These are phyloP conservation scores for Candida sanyaensis DNA, from an alignment of 1,139 yeast genomes.

Conservation along the genomic window DNA sequence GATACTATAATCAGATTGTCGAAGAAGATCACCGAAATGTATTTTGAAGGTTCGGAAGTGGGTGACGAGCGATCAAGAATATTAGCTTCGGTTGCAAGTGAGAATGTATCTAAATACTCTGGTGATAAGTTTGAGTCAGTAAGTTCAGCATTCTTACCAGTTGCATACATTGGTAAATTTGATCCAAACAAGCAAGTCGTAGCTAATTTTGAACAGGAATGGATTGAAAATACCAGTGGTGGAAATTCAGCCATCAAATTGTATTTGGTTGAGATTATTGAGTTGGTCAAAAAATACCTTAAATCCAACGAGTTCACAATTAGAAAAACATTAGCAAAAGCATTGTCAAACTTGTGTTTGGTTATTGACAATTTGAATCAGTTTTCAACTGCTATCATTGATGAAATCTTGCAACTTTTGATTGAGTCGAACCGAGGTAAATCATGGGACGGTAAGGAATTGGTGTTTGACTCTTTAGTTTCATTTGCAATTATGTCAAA, in stretches of 20 bases:
- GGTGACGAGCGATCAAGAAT: slow-evolving; percentile 49
- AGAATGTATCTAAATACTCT: slow-evolving; percentile 69
- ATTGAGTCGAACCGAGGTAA: slow-evolving; percentile 72
- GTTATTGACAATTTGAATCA: slow-evolving; percentile 35
- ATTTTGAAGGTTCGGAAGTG: slow-evolving; percentile 60
- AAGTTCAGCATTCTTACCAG: slow-evolving; percentile 69
- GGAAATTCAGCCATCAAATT: slow-evolving; percentile 70
- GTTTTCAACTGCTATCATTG: slow-evolving; percentile 25
- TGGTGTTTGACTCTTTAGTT: slow-evolving; percentile 70
- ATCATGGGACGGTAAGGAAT: slow-evolving; percentile 88
- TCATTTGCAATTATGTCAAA: slow-evolving; percentile 52
- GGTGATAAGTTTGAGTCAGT: slow-evolving; percentile 67
- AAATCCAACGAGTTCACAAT: slow-evolving; percentile 62
- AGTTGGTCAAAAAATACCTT: slow-evolving; percentile 50
- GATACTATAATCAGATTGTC: slow-evolving; percentile 59
- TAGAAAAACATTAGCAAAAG: slow-evolving; percentile 70
- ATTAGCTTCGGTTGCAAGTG: slow-evolving; percentile 64
- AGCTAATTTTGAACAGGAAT: slow-evolving; percentile 58
- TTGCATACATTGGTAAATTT: slow-evolving; percentile 76
- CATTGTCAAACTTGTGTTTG: slow-evolving; percentile 65
- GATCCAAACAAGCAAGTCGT: slow-evolving; percentile 55
- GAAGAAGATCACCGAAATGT: slow-evolving; percentile 50
- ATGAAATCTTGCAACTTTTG: slow-evolving; percentile 53
- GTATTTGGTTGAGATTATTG: slow-evolving; percentile 71
- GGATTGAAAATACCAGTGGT: slow-evolving; percentile 81